Evolutionary conservation across 305 asterid genomes (phyloP), one percentile per base, ranked within the genome.

Genomic region (Euphrasia arctica): DNA sequence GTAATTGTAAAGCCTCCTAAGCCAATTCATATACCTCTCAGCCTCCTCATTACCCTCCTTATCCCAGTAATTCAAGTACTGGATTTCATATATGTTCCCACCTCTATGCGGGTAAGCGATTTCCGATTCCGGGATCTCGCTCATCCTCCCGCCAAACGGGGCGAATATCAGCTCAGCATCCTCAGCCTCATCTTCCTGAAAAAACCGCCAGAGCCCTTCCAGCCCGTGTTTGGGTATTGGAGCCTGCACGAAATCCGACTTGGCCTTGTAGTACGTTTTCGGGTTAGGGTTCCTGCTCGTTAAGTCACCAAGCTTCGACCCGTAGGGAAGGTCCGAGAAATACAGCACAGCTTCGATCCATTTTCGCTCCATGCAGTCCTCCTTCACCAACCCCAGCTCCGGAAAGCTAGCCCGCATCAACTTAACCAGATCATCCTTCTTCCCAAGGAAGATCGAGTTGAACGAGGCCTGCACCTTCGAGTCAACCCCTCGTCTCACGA

Each of bases 141-240:
- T 66, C 86, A 78, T 77, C 60, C 39, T 75, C 66, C 86, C 83
- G 12, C 81, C 83, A 39, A 54, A 80, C 1, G 82, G 82, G 11
- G 73, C 74, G 6, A 80, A 68, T 28, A 77, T 74, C 39, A 80
- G 54, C 66, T 75, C 79, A 10, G 72, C 82, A 7, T 3, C 34
- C 10, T 64, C 54, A 0, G 80, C 77, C 55, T 75, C 78, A 5
- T 65, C 67, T 39, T 72, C 80, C 0, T 50, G 0, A 28, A 80
- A 77, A 34, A 63, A 64, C 1, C 58, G 12, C 82, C 82, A 77
- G n/a, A 80, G 15, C 34, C 76, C 73, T 41, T 69, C 25, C 8
- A 80, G 36, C 45, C 64, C 85, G 0, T 13, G 49, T 47, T 69
- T 69, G 22, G 82, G 74, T 13, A 79, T 60, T 2, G 80, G 82